phyloP scores from a whole-genome alignment of 2,329 filamentous ascomycete genomes.

The Bipolaris oryzae region DNA sequence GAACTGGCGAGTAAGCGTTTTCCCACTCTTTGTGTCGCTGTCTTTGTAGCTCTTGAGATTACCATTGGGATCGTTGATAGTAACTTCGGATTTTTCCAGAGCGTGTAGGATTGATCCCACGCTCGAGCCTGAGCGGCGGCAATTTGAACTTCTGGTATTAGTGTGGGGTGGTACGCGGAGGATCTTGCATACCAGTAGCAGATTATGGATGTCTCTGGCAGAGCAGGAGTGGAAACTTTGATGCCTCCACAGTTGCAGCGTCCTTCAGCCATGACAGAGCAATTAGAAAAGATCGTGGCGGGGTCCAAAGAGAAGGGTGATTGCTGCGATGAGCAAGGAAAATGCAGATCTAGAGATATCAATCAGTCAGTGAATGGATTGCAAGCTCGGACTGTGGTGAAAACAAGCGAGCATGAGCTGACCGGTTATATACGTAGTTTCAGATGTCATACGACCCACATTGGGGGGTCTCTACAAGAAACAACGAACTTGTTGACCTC shows the following conservation, averaged over 20 bases:
- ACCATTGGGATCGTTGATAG: slow-evolving; percentile 28
- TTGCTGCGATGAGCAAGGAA: not conserved
- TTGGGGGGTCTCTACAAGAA: not conserved
- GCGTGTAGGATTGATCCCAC: slow-evolving; percentile 33
- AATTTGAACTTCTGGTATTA: slow-evolving; percentile 32
- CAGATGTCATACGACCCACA: not conserved
- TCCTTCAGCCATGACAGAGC: slow-evolving; percentile 30
- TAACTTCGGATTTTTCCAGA: slow-evolving; percentile 24
- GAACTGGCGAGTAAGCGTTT: slow-evolving; percentile 36
- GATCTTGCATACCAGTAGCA: slow-evolving; percentile 37
- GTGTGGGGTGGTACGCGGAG: not conserved
- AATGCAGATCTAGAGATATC: not conserved
- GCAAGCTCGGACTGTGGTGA: no score
- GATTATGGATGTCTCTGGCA: slow-evolving; percentile 29
- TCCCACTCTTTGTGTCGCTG: slow-evolving; percentile 35
- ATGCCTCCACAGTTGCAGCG: slow-evolving; percentile 42
- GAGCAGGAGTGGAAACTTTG: slow-evolving; percentile 30
- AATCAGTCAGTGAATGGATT: not conserved
- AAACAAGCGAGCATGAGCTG: no score
- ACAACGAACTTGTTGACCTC: not conserved
- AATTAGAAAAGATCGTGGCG: not conserved
- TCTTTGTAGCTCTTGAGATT: slow-evolving; percentile 36
- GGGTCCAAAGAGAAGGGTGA: not conserved
- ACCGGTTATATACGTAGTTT: no score
- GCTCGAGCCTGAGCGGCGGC: slow-evolving; percentile 33